Percentiles rank a stretch among this genome's conserved stretches.
phyloP scores from a whole-genome alignment of 371 early-diverging fungal species.

The Ordospora colligata region DNA sequence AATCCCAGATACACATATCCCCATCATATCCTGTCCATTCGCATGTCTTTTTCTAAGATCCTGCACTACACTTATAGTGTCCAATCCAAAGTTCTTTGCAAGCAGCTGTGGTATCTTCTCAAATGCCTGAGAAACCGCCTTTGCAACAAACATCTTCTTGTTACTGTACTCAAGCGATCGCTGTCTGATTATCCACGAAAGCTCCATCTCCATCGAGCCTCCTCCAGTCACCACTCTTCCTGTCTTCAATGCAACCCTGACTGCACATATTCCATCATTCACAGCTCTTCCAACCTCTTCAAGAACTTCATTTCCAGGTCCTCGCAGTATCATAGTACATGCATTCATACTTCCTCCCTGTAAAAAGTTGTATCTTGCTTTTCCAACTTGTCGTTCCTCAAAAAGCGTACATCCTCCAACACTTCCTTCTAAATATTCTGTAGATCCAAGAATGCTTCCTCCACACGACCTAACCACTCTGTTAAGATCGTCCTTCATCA shows the following conservation, averaged over 20 bases:
- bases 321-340: conserved; percentile 87
- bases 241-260: conserved; percentile 58
- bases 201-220: conserved; percentile 70
- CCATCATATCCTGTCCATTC: conserved; percentile 63
- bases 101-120: conserved; percentile 96
- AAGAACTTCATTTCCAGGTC: conserved; percentile 96
- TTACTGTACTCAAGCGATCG: conserved; percentile 77
- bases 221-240: conserved; percentile 92
- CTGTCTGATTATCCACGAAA: conserved; percentile 81
- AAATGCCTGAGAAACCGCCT: conserved; percentile 87
- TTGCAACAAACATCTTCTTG: conserved; percentile 86
- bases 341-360: conserved; percentile 76
- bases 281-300: conserved; percentile 95
- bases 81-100: conserved; percentile 96
- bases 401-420: conserved; percentile 78
- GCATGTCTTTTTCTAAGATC: conserved; percentile 85
- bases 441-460: conserved; percentile 78
- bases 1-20: conserved; percentile 65
- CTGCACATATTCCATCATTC: conserved; percentile 98
- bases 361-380: conserved; percentile 91
- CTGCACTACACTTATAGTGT: conserved; percentile 92
- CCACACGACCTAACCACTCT: conserved; percentile 89
- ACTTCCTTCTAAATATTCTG: conserved; percentile 64
- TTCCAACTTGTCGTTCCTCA: conserved; percentile 94
- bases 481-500: conserved; percentile 76